These are phyloP conservation scores for Mesembryanthemum crystallinum DNA, from an alignment of 148 eudicot species.

Conservation along the genomic window DNA sequence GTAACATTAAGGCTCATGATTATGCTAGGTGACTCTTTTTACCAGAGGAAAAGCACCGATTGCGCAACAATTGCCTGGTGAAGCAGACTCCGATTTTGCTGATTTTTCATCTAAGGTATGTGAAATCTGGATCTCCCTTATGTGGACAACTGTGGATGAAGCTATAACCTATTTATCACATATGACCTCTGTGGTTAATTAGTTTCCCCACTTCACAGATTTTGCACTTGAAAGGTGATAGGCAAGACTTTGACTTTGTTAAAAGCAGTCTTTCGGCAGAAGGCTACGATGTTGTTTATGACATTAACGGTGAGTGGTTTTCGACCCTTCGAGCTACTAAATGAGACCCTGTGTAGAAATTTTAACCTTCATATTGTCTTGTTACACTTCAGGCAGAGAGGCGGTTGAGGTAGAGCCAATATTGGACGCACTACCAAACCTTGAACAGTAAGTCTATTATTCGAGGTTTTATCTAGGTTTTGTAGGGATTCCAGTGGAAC, in stretches of 20 bases:
- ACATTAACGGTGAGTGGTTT: slow-evolving; percentile 64
- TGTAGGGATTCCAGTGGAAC: not conserved
- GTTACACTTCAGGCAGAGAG: slow-evolving; percentile 67
- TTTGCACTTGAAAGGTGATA: slow-evolving; percentile 92
- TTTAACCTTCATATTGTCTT: not conserved
- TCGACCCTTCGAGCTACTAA: not conserved
- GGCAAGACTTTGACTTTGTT: slow-evolving; percentile 81
- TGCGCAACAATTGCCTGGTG: slow-evolving; percentile 80
- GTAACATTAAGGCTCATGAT: not conserved
- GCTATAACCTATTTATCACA: not conserved
- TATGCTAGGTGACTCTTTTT: slow-evolving; percentile 76
- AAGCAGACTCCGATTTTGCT: slow-evolving; percentile 70
- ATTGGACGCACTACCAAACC: slow-evolving; percentile 85
- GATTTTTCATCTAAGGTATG: slow-evolving; percentile 78
- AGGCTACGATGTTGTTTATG: slow-evolving; percentile 92
- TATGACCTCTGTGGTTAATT: not conserved
- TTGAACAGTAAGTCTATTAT: slow-evolving; percentile 76
- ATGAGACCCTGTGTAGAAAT: not conserved
- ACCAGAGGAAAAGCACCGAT: slow-evolving; percentile 96
- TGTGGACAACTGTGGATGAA: not conserved
- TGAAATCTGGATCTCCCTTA: not conserved
- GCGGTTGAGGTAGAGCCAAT: slow-evolving; percentile 94
- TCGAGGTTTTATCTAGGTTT: not conserved
- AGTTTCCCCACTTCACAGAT: slow-evolving; percentile 37
- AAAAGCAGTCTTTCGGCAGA: slow-evolving; percentile 76